Conservation (phyloP, 2,329 filamentous ascomycete genomes). For the Alternaria viburni region DNA sequence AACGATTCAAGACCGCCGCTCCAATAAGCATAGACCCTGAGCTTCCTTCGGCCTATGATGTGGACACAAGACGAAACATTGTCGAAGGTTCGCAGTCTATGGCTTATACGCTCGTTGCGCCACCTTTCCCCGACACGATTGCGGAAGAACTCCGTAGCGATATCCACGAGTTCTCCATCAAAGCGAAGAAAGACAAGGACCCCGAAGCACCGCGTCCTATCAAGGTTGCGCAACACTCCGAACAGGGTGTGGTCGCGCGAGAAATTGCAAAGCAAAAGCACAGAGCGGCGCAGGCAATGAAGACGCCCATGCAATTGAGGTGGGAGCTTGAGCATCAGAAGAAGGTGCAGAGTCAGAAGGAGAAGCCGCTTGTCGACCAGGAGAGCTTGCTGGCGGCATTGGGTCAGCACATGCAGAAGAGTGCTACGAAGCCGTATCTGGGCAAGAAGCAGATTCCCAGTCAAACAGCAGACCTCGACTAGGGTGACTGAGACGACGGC, state of each 20-base stretch:
- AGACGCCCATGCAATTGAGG: constrained; percentile 43
- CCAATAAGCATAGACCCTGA: constrained; percentile 20
- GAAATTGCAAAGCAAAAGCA: constrained; percentile 38
- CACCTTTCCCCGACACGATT: constrained; percentile 79
- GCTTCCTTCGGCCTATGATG: constrained; percentile 42
- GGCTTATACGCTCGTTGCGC: constrained; percentile 75
- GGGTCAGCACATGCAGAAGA: constrained; percentile 49
- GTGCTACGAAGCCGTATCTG: constrained; percentile 19
- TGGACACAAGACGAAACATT: constrained; percentile 77
- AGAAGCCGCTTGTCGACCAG: constrained; percentile 31
- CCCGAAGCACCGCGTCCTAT: constrained; percentile 32
- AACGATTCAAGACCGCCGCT: constrained; percentile 10
- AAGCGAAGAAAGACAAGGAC: constrained; percentile 54
- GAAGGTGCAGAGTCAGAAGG: constrained; percentile 28
- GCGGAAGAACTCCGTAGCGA: constrained; percentile 83
- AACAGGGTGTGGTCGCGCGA: constrained; percentile 13
- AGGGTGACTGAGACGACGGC: background rate
- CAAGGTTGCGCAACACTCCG: constrained; percentile 9
- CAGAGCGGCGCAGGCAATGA: constrained; percentile 33
- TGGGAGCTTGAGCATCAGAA: constrained; percentile 39
- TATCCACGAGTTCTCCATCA: constrained; percentile 68
- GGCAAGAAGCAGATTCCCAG: constrained; percentile 17
- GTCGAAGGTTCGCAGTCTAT: constrained; percentile 65
- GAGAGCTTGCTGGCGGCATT: constrained; percentile 50
- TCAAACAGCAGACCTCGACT: constrained; percentile 18